Percentiles rank a stretch among this genome's conserved stretches.
phyloP scores from a whole-genome alignment of 192 early-diverging fungal species.

The Coemansia sp. region DNA sequence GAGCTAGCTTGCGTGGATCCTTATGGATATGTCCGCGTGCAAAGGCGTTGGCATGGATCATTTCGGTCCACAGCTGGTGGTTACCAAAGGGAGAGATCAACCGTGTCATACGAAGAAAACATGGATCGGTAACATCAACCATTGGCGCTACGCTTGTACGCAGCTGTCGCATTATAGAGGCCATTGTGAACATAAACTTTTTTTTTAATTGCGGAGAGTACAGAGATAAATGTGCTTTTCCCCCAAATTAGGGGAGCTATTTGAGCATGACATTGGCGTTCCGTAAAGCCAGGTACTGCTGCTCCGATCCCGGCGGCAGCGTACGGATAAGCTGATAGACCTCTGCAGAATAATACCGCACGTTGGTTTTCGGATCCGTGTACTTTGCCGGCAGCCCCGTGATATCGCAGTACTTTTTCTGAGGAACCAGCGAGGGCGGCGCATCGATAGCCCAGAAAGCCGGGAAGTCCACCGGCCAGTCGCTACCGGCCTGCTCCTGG shows the following conservation, averaged over 20 bases:
- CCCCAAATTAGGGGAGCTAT: constrained; percentile 13
- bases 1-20: constrained; percentile 14
- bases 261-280: constrained; percentile 75
- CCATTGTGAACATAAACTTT: constrained; percentile 15
- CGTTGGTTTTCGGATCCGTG: constrained; percentile 82
- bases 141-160: constrained; percentile 70
- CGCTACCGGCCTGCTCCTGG: constrained; percentile 61
- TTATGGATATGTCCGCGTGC: constrained; percentile 33
- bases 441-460: constrained; percentile 82
- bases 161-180: constrained; percentile 12
- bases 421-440: constrained; percentile 74
- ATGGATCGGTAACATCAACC: constrained; percentile 72
- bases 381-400: constrained; percentile 83
- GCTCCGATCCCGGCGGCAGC: constrained; percentile 73
- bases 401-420: constrained; percentile 90
- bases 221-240: too few relatives aligned
- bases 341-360: constrained; percentile 79
- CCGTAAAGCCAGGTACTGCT: constrained; percentile 73
- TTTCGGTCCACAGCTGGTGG: constrained; percentile 68
- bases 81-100: constrained; percentile 63
- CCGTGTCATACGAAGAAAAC: constrained; percentile 61
- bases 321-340: constrained; percentile 73
- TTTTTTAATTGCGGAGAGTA: too few relatives aligned
- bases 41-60: constrained; percentile 61
- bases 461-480: constrained; percentile 61